Evolutionary conservation across 345 rosid genomes (phyloP), one percentile per base, ranked within the genome.

Genomic region (Melaleuca quinquenervia): DNA sequence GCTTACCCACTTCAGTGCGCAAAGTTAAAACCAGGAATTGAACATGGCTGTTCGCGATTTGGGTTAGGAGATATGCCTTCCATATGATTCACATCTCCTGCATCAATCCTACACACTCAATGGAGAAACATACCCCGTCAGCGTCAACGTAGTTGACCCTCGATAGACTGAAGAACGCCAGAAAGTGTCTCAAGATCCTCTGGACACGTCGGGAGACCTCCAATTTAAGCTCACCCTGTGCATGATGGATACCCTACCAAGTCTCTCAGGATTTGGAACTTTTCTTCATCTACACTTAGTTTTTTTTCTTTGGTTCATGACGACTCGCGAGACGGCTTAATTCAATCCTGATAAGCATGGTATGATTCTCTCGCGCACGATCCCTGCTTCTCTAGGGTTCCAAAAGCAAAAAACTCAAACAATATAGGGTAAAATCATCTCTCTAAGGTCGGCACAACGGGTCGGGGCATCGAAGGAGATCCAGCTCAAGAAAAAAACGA

Each of bases 391-490:
- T 55, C 62, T 53, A 22, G 11, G 1, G 3, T 24, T 56, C 6
- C 24, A 56, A 27, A 56, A 56, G 62, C 26, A 56, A 56, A 56
- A 11, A 24, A 56, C 14, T 26, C 5, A 14, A 24, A 10, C 29
- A 10, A 11, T 27, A 56, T 26, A 41, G 41, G 41, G 41, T 41
- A 56, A 14, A 15, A 15, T 52, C 14, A 52, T 14, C 4, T 24
- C 15, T 56, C 16, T 15, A 56, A 56, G 1, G 15, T 56, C 26
- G 64, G 64, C 1, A 56, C 3, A 0, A 0, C 26, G 11, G 64
- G 26, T 26, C 26, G 12, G 32, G n/a, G 64, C 64, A 56, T 26
- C 0, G 3, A 7, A 0, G 32, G 64, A 56, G 32, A 26, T 56
- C 1, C 7, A 11, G 32, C 32, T 58, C 70, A 58, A 1, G 70